Conservation (phyloP, 371 early-diverging fungal species). For the Vairimorpha apis region DNA sequence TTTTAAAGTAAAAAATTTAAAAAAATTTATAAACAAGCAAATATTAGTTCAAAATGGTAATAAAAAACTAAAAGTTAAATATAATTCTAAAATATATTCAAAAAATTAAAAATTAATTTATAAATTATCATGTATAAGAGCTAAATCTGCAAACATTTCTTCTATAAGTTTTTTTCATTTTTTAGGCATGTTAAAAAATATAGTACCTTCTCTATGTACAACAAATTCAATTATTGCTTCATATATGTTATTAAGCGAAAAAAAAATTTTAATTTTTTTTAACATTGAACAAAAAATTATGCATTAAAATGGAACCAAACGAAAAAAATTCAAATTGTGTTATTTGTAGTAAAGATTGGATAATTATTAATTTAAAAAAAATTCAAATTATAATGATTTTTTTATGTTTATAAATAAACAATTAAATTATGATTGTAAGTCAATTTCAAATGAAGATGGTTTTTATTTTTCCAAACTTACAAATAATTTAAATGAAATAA, state of each 20-base stretch:
- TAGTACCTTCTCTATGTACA: conserved; percentile 61
- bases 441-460: background rate
- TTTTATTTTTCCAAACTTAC: background rate
- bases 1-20: conserved; percentile 64
- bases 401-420: background rate
- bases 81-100: conserved; percentile 1
- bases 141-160: conserved; percentile 41
- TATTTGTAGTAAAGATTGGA: conserved; percentile 23
- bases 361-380: background rate
- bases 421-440: background rate
- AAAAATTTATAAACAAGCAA: too few relatives aligned
- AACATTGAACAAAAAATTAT: conserved; percentile 4
- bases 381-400: background rate
- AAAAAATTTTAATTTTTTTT: conserved; percentile 46
- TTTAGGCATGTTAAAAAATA: conserved; percentile 49
- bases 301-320: conserved; percentile 19
- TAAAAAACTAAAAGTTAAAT: background rate
- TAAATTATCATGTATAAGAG: conserved; percentile 38
- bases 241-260: conserved; percentile 66
- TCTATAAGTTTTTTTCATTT: conserved; percentile 31
- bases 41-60: too few relatives aligned
- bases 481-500: background rate
- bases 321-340: conserved; percentile 32
- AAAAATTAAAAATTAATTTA: conserved; percentile 38
- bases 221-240: conserved; percentile 60